Base-by-base conservation (phyloP, 2,329 filamentous ascomycete genomes). In the Aspergillus nomiae region DNA sequence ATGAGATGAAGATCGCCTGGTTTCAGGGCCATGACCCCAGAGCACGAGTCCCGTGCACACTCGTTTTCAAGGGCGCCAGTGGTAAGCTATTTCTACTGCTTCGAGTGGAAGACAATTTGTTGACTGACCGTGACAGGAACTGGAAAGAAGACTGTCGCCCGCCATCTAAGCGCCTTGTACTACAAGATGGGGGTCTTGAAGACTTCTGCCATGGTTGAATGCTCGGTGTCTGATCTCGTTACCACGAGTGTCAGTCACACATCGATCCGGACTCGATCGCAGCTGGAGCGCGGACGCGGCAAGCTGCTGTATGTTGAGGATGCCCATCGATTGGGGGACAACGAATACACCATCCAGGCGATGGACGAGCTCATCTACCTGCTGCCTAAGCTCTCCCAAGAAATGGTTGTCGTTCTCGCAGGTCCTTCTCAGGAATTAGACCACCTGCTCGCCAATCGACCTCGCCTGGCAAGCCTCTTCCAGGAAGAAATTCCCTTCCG, bases 11-110 rank as follows among this genome's bases (percentile, higher is more conserved):
- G 59, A 61, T 63, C n/a, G 58, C 67, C 19, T 69, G 67, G 67
- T 32, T 69, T 26, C 63, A 66, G 36, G 63, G 63, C 9, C 54
- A 58, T 11, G 63, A 68, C n/a, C 66, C 67, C 6, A 41, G 50
- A 14, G 43, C 45, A n/a, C 61, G 65, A 4, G 62, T 67, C 7
- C 62, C 67, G 11, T 61, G 56, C 41, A 56, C 66, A 1, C 59
- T 71, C n/a, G 63, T 71, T 11, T 69, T 70, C 56, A 70, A 70
- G 56, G 69, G 69, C 8, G 63, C 63, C 30, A 55, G 54, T 58
- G 66, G 66, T 67, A 56, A 55, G 61, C 54, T 14, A 38, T 8
- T 12, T 7, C 14, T 21, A 41, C 3, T 4, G 34, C 28, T 34
- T 32, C 1, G 1, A 3, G 34, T 10, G 7, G 1, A 26, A 14